Base-by-base conservation (phyloP, 805 yeast species). In the Candida golubevii region DNA sequence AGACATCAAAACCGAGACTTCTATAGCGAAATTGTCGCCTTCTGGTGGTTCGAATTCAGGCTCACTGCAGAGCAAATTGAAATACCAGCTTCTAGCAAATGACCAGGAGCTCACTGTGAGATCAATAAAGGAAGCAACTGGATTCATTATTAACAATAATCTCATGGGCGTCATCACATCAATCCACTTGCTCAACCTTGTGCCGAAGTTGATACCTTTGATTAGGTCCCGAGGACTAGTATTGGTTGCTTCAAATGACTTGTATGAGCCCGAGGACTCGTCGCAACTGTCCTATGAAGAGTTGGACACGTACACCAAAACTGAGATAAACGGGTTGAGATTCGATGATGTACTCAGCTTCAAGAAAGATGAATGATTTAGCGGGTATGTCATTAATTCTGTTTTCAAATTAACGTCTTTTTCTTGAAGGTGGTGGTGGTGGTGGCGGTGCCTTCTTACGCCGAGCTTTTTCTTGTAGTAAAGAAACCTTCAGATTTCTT, bases 111-210 rank as follows among this genome's bases (percentile, higher is more conserved):
- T 62, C 26, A 65, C 72, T 2, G 77, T 84, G 7, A 68, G 89
- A 50, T 83, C 93, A 1, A 74, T 91, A 41, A 86, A 86, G 55
- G 88, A 88, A 52, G 96, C 95, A 1, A 80, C 89, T 1, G 75
- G 75, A 41, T 89, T 88, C 60, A 90, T 97, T 0, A 75, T 82
- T 4, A 74, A 77, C 45, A 93, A 93, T 59, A 93, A 93, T 58
- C 69, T 93, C 42, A 72, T 93, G 51, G 99, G 99, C 13, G 62
- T 93, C 9, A 80, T 88, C 23, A 78, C 88, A 18, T 88, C 95
- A 0, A 75, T 80, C 26, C 82, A 83, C 44, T 59, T 93, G 43
- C 67, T 91, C 45, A 68, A 75, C 33, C 67, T 89, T 27, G 89
- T 88, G 36, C 95, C 95, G 0, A 82, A 83, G 41, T 65, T 90